These are phyloP conservation scores for Venturia effusa DNA, from an alignment of 2,329 filamentous ascomycete genomes.

Conservation along the genomic window DNA sequence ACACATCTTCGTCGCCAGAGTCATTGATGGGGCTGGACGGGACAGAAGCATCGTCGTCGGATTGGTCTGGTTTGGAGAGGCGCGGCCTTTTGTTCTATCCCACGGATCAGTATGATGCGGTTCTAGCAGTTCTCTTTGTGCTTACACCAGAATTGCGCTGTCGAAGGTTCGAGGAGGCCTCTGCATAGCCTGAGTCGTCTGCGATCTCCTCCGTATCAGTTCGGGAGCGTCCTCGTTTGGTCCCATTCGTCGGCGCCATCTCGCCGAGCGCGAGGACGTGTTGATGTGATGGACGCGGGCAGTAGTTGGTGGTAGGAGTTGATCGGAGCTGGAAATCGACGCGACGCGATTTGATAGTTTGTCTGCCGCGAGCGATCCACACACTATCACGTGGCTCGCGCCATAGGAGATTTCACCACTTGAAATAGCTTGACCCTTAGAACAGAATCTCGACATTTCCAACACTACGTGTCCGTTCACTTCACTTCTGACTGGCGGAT, in stretches of 20 bases:
- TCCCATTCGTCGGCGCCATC: slow-evolving; percentile 3
- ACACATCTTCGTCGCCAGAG: not conserved
- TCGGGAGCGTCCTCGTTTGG: not conserved
- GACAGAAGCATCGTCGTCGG: not conserved
- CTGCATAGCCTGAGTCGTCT: not conserved
- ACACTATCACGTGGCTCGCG: not conserved
- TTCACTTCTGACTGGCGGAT: too few relatives aligned
- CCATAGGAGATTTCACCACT: too few relatives aligned
- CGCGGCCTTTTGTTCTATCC: not conserved
- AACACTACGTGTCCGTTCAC: too few relatives aligned
- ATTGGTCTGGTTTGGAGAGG: not conserved
- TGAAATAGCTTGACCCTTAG: too few relatives aligned
- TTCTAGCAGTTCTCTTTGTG: not conserved
- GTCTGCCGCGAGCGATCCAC: not conserved
- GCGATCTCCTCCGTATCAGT: not conserved
- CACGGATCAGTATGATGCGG: not conserved
- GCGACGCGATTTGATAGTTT: not conserved
- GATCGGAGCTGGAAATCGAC: not conserved
- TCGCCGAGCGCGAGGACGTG: not conserved
- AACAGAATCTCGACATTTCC: too few relatives aligned
- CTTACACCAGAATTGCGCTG: slow-evolving; percentile 1
- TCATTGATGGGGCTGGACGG: not conserved
- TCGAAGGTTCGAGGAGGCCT: slow-evolving; percentile 2
- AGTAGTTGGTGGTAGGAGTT: not conserved
- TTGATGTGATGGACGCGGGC: not conserved